Base-by-base conservation (phyloP, 2,329 filamentous ascomycete species). In the Fusarium dimerum region DNA sequence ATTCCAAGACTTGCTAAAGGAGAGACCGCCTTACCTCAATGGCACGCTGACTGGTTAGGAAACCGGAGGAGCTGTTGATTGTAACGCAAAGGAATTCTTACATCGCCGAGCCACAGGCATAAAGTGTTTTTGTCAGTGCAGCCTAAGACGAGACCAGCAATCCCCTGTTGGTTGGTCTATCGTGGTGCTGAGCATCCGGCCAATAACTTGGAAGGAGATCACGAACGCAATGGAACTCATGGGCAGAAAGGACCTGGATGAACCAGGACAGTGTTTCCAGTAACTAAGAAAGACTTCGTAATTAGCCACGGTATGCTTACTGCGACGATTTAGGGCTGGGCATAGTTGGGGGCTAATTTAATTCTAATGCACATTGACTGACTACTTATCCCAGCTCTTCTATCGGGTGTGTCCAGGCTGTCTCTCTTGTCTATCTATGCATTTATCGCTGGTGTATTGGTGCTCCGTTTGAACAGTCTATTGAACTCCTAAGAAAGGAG, bases 1-100 rank as follows among this genome's bases (percentile, higher is more conserved):
- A n/a, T 81, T 89, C 45, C 74, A 76, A 39, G 85, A 88, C 60
- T 67, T 89, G 0, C 85, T 84, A 59, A 81, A 83, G 54, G 77
- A 83, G 17, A 75, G 74, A 11, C 78, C 79, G 6, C 85, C 84
- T 0, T 81, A 80, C 48, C 40, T 72, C 6, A 63, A 60, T n/a
- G 70, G 69, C 12, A 50, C 60, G 10, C 61, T 72, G 15, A 20
- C 55, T 18, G 55, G 57, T 29, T 70, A 66, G 66, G 62, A 68
- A 40, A 34, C 32, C 5, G 69, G 66, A 11, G 61, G 64, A 29
- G 52, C 57, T 32, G 40, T 63, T 12, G 66, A 72, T 47, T 47
- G 52, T 17, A 57, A 56, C 8, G 63, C 68, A 6, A 43, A 36
- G 12, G 62, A 62, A 3, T 60, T 72, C 16, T 40, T 70, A 41